A percentile compares a stretch with the other conserved stretches of the same genome.
Conservation (phyloP, 225 moss, liverwort and hornwort genomes). For the Climacium dendroides region DNA sequence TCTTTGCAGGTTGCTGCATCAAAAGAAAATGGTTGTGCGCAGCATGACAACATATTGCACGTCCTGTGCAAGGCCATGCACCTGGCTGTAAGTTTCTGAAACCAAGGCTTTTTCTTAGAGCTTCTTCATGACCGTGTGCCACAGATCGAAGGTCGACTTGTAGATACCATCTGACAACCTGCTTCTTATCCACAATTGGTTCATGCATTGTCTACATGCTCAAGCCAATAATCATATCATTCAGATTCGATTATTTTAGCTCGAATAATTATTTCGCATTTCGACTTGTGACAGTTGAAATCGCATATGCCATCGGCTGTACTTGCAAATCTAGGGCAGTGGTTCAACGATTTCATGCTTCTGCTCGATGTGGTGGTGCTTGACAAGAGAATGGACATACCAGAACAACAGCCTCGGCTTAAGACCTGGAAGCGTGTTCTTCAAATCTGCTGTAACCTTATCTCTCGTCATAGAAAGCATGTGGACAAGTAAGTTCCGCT, state of each 20-base stretch:
- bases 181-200: not conserved
- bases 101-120: not conserved
- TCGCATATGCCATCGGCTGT: constrained; percentile 63
- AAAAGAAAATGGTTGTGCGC: constrained; percentile 62
- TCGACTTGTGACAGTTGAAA: constrained; percentile 41
- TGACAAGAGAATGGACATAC: constrained; percentile 54
- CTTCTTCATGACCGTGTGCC: not conserved
- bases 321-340: constrained; percentile 46
- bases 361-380: constrained; percentile 60
- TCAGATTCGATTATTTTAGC: not conserved
- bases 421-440: constrained; percentile 78
- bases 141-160: not conserved
- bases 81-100: constrained; percentile 49
- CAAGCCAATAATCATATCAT: not conserved
- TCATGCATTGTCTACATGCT: not conserved
- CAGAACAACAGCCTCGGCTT: constrained; percentile 57
- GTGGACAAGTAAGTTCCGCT: constrained; percentile 53
- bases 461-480: constrained; percentile 69
- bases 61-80: constrained; percentile 70
- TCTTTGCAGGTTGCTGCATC: constrained; percentile 53
- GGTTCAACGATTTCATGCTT: constrained; percentile 66
- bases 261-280: not conserved
- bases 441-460: constrained; percentile 70
- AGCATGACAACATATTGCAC: constrained; percentile 57
- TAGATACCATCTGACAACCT: not conserved